Evolutionary conservation across 768 basidiomycete genomes (phyloP).

Genomic region (Pleurotus eryngii): DNA sequence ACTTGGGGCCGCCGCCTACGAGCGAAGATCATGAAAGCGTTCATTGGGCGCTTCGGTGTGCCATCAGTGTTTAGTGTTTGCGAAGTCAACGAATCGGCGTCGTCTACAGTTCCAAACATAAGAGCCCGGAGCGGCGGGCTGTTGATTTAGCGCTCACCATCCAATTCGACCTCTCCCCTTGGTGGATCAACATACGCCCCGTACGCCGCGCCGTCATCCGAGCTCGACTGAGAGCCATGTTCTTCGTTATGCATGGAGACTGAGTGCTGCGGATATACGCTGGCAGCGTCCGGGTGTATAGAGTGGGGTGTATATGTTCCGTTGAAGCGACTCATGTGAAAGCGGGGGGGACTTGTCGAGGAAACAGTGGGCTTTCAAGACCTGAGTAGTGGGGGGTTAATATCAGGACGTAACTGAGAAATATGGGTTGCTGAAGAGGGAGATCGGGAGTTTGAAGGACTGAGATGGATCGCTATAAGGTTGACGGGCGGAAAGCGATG

Average conservation of each 20-base stretch:
- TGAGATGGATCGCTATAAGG: slow-evolving; percentile 37
- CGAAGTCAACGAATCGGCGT: slow-evolving; percentile 53
- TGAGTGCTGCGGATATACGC: slow-evolving; percentile 19
- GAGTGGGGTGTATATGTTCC: slow-evolving; percentile 20
- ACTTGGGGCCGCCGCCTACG: slow-evolving; percentile 80
- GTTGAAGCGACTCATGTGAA: slow-evolving; percentile 27
- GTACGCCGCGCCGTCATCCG: slow-evolving; percentile 48
- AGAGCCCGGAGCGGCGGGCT: slow-evolving; percentile 5
- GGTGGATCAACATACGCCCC: slow-evolving; percentile 29
- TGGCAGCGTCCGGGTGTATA: slow-evolving; percentile 22
- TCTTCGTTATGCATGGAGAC: slow-evolving; percentile 29
- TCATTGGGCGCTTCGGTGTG: slow-evolving; percentile 89
- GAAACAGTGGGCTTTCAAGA: slow-evolving; percentile 11
- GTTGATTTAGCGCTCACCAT: slow-evolving; percentile 34
- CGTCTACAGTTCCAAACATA: slow-evolving; percentile 20
- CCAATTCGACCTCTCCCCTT: slow-evolving; percentile 40
- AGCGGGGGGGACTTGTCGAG: slow-evolving; percentile 5
- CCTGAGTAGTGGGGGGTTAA: slow-evolving; percentile 11
- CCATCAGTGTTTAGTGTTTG: slow-evolving; percentile 85
- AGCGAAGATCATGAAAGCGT: slow-evolving; percentile 93
- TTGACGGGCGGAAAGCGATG: slow-evolving; percentile 39
- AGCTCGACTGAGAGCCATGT: slow-evolving; percentile 50
- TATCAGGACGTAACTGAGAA: slow-evolving; percentile 19
- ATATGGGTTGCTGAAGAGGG: slow-evolving; percentile 25
- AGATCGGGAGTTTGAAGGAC: slow-evolving; percentile 40